Conservation (phyloP, 2,329 filamentous ascomycete species). For the Alternaria triticina region DNA sequence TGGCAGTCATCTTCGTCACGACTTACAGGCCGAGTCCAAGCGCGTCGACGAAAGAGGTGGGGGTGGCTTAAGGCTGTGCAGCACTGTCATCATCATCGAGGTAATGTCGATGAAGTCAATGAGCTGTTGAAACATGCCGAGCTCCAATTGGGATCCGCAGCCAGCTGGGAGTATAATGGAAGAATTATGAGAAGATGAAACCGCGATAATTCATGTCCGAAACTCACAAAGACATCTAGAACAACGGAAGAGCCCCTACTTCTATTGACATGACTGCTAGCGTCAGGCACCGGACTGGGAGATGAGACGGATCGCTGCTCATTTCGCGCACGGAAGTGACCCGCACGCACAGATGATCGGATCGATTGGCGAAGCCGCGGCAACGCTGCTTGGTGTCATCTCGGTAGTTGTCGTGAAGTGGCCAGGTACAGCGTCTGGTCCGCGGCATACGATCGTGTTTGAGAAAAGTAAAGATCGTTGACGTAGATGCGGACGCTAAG, state of each 20-base stretch:
- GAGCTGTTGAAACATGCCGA: background rate
- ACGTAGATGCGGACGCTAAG: constrained; percentile 5
- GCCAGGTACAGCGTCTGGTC: background rate
- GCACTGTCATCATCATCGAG: background rate
- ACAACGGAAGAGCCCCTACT: background rate
- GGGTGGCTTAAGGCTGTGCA: background rate
- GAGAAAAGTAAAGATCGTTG: constrained; percentile 9
- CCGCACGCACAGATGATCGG: background rate
- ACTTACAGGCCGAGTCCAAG: background rate
- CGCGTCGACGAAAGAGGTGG: background rate
- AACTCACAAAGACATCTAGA: background rate
- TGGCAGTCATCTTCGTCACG: constrained; percentile 10
- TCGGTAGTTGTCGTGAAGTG: background rate
- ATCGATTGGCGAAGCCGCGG: constrained; percentile 2
- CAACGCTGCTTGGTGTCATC: background rate
- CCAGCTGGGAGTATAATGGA: background rate
- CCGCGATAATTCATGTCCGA: background rate
- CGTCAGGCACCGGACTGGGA: constrained; percentile 6
- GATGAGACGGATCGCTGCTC: constrained; percentile 3
- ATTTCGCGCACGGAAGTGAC: constrained; percentile 1
- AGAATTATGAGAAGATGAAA: background rate
- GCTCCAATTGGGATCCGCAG: background rate
- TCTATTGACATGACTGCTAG: background rate
- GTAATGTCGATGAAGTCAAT: background rate
- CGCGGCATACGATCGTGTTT: background rate